These are phyloP conservation scores for Daldinia decipiens DNA, from an alignment of 495 filamentous ascomycete genomes.

Conservation along the genomic window DNA sequence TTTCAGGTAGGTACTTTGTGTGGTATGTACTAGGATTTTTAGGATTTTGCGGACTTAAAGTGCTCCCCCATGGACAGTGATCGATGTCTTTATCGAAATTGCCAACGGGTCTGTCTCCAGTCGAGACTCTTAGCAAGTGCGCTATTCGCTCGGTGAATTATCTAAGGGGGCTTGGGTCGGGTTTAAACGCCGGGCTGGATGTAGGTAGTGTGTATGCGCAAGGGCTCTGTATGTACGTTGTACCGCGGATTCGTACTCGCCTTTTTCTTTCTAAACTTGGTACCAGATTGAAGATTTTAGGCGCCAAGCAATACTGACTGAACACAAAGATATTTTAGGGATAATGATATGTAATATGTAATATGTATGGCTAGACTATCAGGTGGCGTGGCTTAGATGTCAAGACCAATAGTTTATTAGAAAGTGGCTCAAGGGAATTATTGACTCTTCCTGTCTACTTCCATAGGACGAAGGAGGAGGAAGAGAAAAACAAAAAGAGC, in stretches of 20 bases:
- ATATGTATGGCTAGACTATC: slow-evolving; percentile 19
- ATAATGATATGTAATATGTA: slow-evolving; percentile 20
- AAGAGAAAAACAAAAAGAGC: slow-evolving; percentile 21
- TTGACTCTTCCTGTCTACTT: slow-evolving; percentile 5
- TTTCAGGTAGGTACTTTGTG: slow-evolving; percentile 36
- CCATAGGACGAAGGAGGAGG: not conserved
- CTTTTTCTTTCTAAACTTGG: slow-evolving; percentile 31
- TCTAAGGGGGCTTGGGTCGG: slow-evolving; percentile 30
- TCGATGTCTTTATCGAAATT: slow-evolving; percentile 26
- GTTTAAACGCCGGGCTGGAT: slow-evolving; percentile 31
- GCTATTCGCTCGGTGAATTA: slow-evolving; percentile 30
- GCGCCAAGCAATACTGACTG: slow-evolving; percentile 20
- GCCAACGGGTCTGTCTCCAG: slow-evolving; percentile 5
- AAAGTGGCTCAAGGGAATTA: not conserved
- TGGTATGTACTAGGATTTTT: slow-evolving; percentile 27
- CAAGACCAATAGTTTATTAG: slow-evolving; percentile 6
- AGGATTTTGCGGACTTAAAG: slow-evolving; percentile 37
- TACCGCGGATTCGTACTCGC: slow-evolving; percentile 38
- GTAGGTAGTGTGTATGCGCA: not conserved
- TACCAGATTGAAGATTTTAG: slow-evolving; percentile 7
- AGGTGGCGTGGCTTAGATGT: slow-evolving; percentile 31
- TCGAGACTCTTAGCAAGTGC: slow-evolving; percentile 29
- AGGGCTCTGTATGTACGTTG: slow-evolving; percentile 6
- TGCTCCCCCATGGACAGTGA: slow-evolving; percentile 17
- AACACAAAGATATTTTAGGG: slow-evolving; percentile 37